Evolutionary conservation across 1,139 yeast genomes (phyloP).

Genomic region (Yamadazyma buinensis): DNA sequence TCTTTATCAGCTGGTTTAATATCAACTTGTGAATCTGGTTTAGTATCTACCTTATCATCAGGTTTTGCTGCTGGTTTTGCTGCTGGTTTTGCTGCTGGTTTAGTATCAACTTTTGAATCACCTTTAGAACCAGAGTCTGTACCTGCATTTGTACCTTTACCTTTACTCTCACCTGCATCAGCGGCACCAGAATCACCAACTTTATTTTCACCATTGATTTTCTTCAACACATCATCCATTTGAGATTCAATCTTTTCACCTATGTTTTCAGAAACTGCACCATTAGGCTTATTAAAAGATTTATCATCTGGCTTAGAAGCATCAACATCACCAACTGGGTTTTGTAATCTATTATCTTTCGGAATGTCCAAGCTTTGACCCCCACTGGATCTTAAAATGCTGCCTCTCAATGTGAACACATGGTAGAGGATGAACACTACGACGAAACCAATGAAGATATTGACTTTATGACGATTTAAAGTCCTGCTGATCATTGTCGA

Average conservation of each 20-base stretch:
- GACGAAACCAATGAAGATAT: conserved; percentile 7
- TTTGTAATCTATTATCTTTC: conserved; percentile 3
- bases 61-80: neutral
- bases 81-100: neutral
- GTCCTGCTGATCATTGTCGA: conserved; percentile 5
- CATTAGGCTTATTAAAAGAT: too few relatives aligned
- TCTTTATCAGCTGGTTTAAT: neutral
- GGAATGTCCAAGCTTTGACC: neutral
- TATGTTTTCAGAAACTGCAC: too few relatives aligned
- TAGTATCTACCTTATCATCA: neutral
- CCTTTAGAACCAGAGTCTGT: neutral
- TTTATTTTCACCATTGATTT: neutral
- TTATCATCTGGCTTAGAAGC: conserved; percentile 3
- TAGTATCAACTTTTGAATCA: neutral
- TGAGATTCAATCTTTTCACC: conserved; percentile 1
- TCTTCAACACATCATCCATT: neutral
- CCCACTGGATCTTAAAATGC: too few relatives aligned
- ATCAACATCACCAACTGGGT: conserved; percentile 6
- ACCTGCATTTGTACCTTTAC: neutral
- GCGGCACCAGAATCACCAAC: neutral
- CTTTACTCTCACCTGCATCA: neutral
- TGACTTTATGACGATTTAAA: conserved; percentile 6
- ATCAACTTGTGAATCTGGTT: neutral
- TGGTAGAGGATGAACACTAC: conserved; percentile 1
- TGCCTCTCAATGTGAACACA: conserved; percentile 1